Evolutionary conservation across 257 asterid genomes (phyloP), one percentile per base, ranked within the genome.

Genomic region (Forsythia suspensa): DNA sequence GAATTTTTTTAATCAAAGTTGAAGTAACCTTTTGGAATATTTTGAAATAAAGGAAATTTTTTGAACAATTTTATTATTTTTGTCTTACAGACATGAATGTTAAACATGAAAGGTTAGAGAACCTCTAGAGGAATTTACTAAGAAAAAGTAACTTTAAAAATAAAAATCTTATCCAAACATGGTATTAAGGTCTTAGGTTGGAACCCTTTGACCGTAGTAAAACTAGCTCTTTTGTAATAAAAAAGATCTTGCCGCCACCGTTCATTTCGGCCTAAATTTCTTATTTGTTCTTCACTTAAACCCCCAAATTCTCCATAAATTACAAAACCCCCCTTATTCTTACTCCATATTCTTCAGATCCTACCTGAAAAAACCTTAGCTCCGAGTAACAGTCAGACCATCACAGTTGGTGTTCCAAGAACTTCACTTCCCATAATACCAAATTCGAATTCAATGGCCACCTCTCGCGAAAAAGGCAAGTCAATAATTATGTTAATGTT

Each of bases 381-480:
- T 83, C 79, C 38, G 65, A 76, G 87, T 73, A 71, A 81, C 84
- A 80, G 80, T 75, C 46, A 24, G 39, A 77, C 70, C 79, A 75
- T 70, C 82, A 20, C 76, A 69, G 75, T 70, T 82, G 76, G 46
- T 76, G 38, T 63, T 63, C 18, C 38, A 24, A 63, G 8, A 63
- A 63, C 37, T 63, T 21, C 18, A 63, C 70, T 63, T 24, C 16
- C 68, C 72, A 36, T 42, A 42, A 42, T n/a, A 8, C 70, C 72
- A 70, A 78, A 73, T 69, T 76, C 77, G 55, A 75, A 65, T 76
- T 79, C 81, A 72, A 89, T 89, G 93, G 90, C 90, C 38, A 44
- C 41, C 74, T 61, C 80, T 72, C 79, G 79, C 37, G 77, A 65
- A 72, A 79, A 80, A 89, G 93, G 90, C 90, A 87, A 86, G 90